Evolutionary conservation across 495 filamentous ascomycete genomes (phyloP).

Genomic region (Talaromyces borbonicus): DNA sequence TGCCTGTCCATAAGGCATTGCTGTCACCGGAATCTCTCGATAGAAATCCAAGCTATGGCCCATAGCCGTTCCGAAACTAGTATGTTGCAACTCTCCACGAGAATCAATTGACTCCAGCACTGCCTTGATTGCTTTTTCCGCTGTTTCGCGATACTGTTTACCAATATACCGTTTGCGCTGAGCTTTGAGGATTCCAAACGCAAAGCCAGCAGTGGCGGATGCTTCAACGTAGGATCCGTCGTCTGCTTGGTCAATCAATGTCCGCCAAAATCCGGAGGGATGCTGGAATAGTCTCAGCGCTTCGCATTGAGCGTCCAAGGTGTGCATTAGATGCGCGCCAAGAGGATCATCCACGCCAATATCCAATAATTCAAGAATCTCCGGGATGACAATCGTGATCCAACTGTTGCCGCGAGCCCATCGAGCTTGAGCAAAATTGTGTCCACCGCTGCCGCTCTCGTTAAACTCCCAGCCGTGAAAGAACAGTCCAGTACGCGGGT

Average conservation of each 20-base stretch:
- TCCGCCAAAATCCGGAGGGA: conserved; percentile 53
- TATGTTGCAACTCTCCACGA: conserved; percentile 55
- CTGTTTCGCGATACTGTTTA: conserved; percentile 35
- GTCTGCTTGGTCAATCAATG: conserved; percentile 51
- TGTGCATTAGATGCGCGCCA: conserved; percentile 48
- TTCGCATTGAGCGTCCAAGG: conserved; percentile 51
- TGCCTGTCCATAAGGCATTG: conserved; percentile 71
- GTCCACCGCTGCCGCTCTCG: conserved; percentile 36
- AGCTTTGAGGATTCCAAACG: conserved; percentile 64
- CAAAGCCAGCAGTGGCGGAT: conserved; percentile 66
- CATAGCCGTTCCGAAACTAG: conserved; percentile 68
- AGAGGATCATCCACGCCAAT: conserved; percentile 46
- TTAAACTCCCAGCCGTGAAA: conserved; percentile 70
- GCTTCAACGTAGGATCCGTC: conserved; percentile 57
- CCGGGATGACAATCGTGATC: conserved; percentile 66
- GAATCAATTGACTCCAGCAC: conserved; percentile 49
- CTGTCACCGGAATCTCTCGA: conserved; percentile 55
- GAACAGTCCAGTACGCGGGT: conserved; percentile 54
- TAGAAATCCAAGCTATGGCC: conserved; percentile 58
- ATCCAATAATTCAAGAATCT: conserved; percentile 59
- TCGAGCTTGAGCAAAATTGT: conserved; percentile 59
- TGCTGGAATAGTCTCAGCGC: conserved; percentile 48
- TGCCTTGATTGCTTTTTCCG: conserved; percentile 49
- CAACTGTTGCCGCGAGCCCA: conserved; percentile 63
- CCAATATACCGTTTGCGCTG: conserved; percentile 57